Percentiles rank a stretch among this genome's conserved stretches.
Evolutionary conservation across 2,329 filamentous ascomycete genomes (phyloP).

Genomic region (Boeremia lycopersici): DNA sequence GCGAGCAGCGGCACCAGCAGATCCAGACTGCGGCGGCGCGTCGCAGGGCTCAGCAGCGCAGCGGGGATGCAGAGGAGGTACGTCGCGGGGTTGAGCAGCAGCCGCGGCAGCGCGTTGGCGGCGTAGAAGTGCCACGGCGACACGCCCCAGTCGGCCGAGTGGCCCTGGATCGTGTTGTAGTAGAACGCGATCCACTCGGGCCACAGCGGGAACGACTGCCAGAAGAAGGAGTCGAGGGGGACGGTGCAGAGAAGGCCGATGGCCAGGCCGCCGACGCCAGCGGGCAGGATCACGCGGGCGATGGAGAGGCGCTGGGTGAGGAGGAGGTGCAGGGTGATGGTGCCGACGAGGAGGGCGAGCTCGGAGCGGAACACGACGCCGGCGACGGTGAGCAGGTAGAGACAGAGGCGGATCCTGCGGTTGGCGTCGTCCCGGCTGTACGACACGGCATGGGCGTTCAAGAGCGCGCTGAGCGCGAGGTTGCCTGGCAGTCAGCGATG

Average conservation of each 20-base stretch:
- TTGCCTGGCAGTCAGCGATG: slow-evolving; percentile 60
- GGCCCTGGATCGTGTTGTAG: slow-evolving; percentile 86
- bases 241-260: slow-evolving; percentile 73
- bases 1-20: slow-evolving; percentile 69
- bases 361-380: slow-evolving; percentile 90
- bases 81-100: slow-evolving; percentile 79
- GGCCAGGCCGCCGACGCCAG: slow-evolving; percentile 69
- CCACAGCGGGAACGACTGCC: slow-evolving; percentile 80
- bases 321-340: slow-evolving; percentile 70
- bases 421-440: slow-evolving; percentile 43
- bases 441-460: slow-evolving; percentile 53
- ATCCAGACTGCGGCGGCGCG: slow-evolving; percentile 53
- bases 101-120: slow-evolving; percentile 75
- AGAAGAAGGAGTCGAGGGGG: slow-evolving; percentile 88
- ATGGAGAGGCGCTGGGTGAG: slow-evolving; percentile 60
- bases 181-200: slow-evolving; percentile 88
- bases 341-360: slow-evolving; percentile 77
- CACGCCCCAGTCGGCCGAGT: slow-evolving; percentile 85
- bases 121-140: slow-evolving; percentile 90
- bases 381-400: slow-evolving; percentile 78
- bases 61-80: slow-evolving; percentile 59
- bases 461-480: slow-evolving; percentile 61
- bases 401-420: slow-evolving; percentile 65
- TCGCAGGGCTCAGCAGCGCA: slow-evolving; percentile 57
- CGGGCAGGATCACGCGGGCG: slow-evolving; percentile 64